Conservation (phyloP, 208 protist genomes). For the Crithidia mellificae region DNA sequence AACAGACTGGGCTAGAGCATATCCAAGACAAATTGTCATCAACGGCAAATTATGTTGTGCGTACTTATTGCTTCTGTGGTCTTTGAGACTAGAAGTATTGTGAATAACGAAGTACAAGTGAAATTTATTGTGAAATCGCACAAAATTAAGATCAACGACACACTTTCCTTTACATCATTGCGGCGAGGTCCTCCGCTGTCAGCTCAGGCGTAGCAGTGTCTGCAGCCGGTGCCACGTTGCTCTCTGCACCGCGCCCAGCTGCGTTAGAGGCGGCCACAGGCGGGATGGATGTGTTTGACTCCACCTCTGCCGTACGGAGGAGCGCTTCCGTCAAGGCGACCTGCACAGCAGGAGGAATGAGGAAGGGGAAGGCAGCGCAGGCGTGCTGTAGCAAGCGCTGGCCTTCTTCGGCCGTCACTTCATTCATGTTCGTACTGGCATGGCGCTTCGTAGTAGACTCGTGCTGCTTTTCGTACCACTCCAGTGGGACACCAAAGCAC, state of each 20-base stretch:
- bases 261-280: neutral
- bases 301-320: neutral
- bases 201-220: neutral
- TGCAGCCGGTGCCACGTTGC: too few relatives aligned
- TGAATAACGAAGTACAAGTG: too few relatives aligned
- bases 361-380: conserved; percentile 19
- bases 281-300: neutral
- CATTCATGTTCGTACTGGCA: neutral
- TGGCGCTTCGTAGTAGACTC: neutral
- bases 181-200: conserved; percentile 30
- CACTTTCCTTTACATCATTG: conserved; percentile 16
- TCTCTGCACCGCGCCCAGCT: neutral
- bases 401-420: neutral
- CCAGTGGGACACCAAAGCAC: conserved; percentile 41
- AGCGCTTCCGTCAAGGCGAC: conserved; percentile 4
- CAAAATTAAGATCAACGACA: too few relatives aligned
- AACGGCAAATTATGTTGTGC: too few relatives aligned
- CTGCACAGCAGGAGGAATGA: conserved; percentile 20
- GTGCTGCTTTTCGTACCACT: conserved; percentile 22
- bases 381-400: conserved; percentile 2
- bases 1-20: too few relatives aligned
- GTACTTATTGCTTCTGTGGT: too few relatives aligned
- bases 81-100: too few relatives aligned
- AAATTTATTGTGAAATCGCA: too few relatives aligned
- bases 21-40: too few relatives aligned